Evolutionary conservation across 805 yeast species (phyloP), one percentile per base, ranked within the genome.

Genomic region (Candida palmyrensis): DNA sequence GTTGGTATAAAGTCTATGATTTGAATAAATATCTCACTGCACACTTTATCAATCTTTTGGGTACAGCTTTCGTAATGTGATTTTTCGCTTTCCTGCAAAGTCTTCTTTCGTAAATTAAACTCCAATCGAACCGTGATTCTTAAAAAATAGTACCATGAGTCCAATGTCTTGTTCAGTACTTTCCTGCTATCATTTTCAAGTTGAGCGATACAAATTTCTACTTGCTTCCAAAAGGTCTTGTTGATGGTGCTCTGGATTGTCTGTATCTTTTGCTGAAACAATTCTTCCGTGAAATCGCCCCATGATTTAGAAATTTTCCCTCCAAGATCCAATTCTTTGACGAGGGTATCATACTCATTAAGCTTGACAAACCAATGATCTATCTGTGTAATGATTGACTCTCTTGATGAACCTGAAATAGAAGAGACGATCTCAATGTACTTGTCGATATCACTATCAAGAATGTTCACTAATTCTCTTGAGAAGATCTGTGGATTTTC

Each of bases 371-470:
- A 48, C 55, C 55, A 49, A 4, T 5, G 19, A 18, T 40, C 33
- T 16, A 49, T 33, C 13, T 11, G 9, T 19, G 31, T 38, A 5
- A 30, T n/a, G 12, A 41, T 6, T 3, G 27, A 22, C 11, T 19
- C 30, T 2, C 30, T 19, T 1, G 37, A 22, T n/a, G n/a, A n/a
- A n/a, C n/a, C n/a, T n/a, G n/a, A n/a, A n/a, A n/a, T n/a, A n/a
- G n/a, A n/a, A n/a, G n/a, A n/a, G n/a, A n/a, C n/a, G n/a, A n/a
- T n/a, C n/a, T n/a, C n/a, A n/a, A n/a, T n/a, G n/a, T n/a, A n/a
- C n/a, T n/a, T n/a, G 13, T 50, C 51, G 29, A 60, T 40, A 33
- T 60, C 53, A 8, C 36, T 35, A 23, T 59, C 62, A 32, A 62
- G 55, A 15, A 54, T 31, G 3, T 39, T 44, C 3, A 51, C 42